phyloP scores from a whole-genome alignment of 2,329 filamentous ascomycete species.

The Ciborinia camelliae region DNA sequence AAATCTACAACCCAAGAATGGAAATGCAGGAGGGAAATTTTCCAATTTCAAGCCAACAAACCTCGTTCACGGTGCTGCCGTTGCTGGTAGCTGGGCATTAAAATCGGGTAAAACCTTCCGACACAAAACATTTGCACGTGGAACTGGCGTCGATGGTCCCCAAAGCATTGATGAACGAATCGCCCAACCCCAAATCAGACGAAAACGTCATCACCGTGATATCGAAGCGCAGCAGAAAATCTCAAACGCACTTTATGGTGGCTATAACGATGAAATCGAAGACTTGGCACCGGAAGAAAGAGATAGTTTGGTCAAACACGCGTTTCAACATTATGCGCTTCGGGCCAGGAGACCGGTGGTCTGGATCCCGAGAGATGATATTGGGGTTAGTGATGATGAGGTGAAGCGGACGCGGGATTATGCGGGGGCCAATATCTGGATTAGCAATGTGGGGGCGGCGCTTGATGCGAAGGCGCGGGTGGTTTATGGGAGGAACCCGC shows the following conservation, averaged over 20 bases:
- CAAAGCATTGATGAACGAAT: slow-evolving; percentile 31
- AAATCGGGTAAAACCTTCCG: slow-evolving; percentile 34
- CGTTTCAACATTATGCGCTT: slow-evolving; percentile 87
- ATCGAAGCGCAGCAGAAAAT: slow-evolving; percentile 69
- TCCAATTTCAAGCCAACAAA: slow-evolving; percentile 34
- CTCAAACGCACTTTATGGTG: slow-evolving; percentile 78
- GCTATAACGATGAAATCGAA: slow-evolving; percentile 88
- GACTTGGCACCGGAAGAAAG: slow-evolving; percentile 88
- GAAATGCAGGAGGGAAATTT: slow-evolving; percentile 20
- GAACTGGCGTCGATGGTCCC: slow-evolving; percentile 45
- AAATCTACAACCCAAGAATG: slow-evolving; percentile 42
- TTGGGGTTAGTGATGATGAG: slow-evolving; percentile 91
- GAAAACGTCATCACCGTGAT: slow-evolving; percentile 53
- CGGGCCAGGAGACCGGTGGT: slow-evolving; percentile 81
- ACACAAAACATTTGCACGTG: slow-evolving; percentile 45
- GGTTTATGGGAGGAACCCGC: slow-evolving; percentile 79
- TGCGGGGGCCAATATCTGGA: slow-evolving; percentile 65
- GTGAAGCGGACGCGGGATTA: slow-evolving; percentile 70
- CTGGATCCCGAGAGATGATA: slow-evolving; percentile 88
- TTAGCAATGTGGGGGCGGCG: slow-evolving; percentile 88
- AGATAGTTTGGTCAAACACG: slow-evolving; percentile 77
- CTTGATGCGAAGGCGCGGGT: slow-evolving; percentile 80
- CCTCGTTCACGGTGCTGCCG: slow-evolving; percentile 26
- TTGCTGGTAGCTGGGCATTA: slow-evolving; percentile 32
- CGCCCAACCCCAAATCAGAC: slow-evolving; percentile 21